Evolutionary conservation across 805 yeast genomes (phyloP).

Genomic region (Yamadazyma takamatsuzukensis): DNA sequence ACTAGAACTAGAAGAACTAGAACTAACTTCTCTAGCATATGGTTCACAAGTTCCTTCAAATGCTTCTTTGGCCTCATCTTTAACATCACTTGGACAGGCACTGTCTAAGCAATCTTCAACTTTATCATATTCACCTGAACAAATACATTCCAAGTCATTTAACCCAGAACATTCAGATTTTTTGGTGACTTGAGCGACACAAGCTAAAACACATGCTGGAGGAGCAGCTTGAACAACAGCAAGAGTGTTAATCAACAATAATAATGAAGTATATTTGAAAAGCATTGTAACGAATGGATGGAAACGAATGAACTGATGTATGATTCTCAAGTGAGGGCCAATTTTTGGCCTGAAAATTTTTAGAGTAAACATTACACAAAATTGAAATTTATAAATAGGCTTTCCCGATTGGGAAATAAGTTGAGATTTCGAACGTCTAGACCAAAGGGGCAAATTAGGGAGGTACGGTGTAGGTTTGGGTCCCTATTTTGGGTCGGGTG

Average conservation of each 20-base stretch:
- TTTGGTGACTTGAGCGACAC: constrained; percentile 70
- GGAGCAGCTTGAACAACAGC: constrained; percentile 60
- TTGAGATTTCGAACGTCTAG: not conserved
- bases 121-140: constrained; percentile 51
- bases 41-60: constrained; percentile 54
- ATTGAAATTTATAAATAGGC: not conserved
- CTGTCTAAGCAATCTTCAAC: constrained; percentile 60
- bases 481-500: no score
- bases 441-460: no score
- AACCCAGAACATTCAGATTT: constrained; percentile 55
- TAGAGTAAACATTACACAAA: constrained; percentile 5
- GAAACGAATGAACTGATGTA: constrained; percentile 3
- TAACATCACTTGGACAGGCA: constrained; percentile 64
- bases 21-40: constrained; percentile 28
- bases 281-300: constrained; percentile 10
- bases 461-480: constrained; percentile 2
- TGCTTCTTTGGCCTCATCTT: constrained; percentile 55
- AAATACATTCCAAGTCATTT: constrained; percentile 66
- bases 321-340: not conserved
- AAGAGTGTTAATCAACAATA: constrained; percentile 23
- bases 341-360: constrained; percentile 5
- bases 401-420: not conserved
- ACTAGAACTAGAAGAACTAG: constrained; percentile 23
- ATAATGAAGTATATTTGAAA: constrained; percentile 7
- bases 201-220: constrained; percentile 89